Conservation (phyloP, 2,329 filamentous ascomycete species). For the Microdochium trichocladiopsis region DNA sequence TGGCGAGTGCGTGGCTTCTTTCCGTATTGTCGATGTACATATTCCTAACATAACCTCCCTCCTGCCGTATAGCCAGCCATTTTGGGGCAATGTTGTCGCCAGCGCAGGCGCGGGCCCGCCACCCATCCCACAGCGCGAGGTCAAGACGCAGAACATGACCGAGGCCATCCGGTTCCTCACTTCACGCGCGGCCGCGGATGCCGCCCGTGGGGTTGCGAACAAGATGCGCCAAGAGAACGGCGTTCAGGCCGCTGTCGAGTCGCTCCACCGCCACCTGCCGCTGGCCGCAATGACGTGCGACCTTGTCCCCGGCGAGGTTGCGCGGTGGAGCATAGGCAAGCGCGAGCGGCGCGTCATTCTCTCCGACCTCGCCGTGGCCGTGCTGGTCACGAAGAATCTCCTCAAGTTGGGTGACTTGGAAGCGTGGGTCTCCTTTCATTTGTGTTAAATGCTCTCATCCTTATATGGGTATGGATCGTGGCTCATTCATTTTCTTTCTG, state of each 20-base stretch:
- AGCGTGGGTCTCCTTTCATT: neutral
- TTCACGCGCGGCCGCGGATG: slow-evolving; percentile 14
- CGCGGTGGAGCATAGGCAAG: neutral
- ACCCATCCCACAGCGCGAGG: slow-evolving; percentile 23
- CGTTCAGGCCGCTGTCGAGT: slow-evolving; percentile 25
- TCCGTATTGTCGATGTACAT: neutral
- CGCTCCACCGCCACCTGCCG: slow-evolving; percentile 27
- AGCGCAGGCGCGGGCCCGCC: slow-evolving; percentile 29
- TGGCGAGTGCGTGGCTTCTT: slow-evolving; percentile 20
- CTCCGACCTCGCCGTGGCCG: neutral
- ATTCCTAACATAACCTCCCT: neutral
- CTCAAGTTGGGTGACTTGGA: neutral
- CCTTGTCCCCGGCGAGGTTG: slow-evolving; percentile 6
- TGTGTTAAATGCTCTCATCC: neutral
- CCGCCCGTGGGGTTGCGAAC: slow-evolving; percentile 22
- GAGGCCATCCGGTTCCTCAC: slow-evolving; percentile 24
- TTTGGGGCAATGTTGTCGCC: slow-evolving; percentile 32
- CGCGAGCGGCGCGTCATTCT: neutral
- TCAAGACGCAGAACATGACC: slow-evolving; percentile 23
- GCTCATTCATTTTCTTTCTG: too few species aligned
- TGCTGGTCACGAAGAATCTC: neutral
- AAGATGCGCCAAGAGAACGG: slow-evolving; percentile 27
- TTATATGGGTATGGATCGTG: neutral
- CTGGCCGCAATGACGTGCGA: slow-evolving; percentile 22
- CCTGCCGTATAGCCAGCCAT: slow-evolving; percentile 21